phyloP scores from a whole-genome alignment of 139 green algal genomes.

The Diplosphaera chodatii region DNA sequence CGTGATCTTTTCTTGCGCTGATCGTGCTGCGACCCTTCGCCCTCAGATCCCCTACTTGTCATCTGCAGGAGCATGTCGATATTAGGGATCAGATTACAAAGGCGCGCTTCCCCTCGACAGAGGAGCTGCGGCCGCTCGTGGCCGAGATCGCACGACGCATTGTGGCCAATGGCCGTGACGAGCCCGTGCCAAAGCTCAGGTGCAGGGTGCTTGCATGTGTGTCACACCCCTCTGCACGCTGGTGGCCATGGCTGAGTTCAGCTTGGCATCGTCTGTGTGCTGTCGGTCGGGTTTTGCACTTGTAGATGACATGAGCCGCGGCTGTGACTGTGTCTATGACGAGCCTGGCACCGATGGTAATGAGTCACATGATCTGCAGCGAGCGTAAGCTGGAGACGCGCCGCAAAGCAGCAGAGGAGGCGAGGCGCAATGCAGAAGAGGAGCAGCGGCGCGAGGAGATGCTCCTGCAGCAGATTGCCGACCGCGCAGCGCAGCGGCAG shows the following conservation, averaged over 20 bases:
- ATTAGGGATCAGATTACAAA: slow-evolving; percentile 69
- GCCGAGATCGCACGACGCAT: slow-evolving; percentile 41
- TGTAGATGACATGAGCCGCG: too few relatives aligned
- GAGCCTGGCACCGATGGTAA: too few relatives aligned
- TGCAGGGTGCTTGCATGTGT: too few relatives aligned
- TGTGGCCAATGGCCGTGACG: slow-evolving; percentile 34
- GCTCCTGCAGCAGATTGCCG: background rate
- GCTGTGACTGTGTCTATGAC: too few relatives aligned
- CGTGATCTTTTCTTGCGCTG: too few relatives aligned
- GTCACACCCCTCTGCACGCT: too few relatives aligned
- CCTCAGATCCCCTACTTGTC: too few relatives aligned
- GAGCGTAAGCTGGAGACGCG: background rate
- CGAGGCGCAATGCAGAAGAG: background rate
- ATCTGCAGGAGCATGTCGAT: slow-evolving; percentile 81
- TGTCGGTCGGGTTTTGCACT: too few relatives aligned
- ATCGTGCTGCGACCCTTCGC: too few relatives aligned
- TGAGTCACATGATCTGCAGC: background rate
- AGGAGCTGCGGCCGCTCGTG: slow-evolving; percentile 29
- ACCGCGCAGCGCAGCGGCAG: too few relatives aligned
- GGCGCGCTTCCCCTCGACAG: background rate
- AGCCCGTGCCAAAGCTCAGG: slow-evolving; percentile 43
- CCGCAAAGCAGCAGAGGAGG: background rate
- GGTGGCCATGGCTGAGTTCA: too few relatives aligned
- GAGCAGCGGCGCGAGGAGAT: background rate
- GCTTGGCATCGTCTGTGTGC: too few relatives aligned